Evolutionary conservation across 208 protist genomes (phyloP).

Genomic region (Leishmania amazonensis): DNA sequence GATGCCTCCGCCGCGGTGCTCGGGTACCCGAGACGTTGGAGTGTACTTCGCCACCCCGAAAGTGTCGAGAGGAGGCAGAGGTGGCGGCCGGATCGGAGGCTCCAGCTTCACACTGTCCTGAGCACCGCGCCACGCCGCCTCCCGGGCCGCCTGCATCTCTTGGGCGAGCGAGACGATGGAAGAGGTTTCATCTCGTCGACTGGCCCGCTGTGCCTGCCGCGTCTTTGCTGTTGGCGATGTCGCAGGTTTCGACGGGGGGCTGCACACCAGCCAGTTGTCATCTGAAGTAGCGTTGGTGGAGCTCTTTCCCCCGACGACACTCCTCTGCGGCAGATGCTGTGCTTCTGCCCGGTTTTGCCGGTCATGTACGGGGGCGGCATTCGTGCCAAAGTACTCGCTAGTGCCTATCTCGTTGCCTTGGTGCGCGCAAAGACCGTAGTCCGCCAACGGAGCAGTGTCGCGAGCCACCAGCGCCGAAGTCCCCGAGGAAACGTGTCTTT

Average conservation of each 20-base stretch:
- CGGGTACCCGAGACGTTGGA: not conserved
- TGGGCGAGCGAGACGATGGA: conserved; percentile 14
- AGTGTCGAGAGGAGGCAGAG: not conserved
- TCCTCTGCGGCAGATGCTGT: not conserved
- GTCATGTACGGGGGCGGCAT: not conserved
- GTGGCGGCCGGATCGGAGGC: not conserved
- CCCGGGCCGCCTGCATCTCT: conserved; percentile 12
- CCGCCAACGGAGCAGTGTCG: not conserved
- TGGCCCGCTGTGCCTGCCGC: conserved; percentile 1
- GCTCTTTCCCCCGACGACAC: not conserved
- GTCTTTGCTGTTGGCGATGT: not conserved
- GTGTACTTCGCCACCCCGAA: not conserved
- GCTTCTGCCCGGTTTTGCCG: not conserved
- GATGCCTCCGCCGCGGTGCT: not conserved
- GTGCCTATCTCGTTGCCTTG: not conserved
- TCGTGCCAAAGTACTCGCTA: not conserved
- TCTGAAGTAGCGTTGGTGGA: not conserved
- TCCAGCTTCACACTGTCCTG: not conserved
- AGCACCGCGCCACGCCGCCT: conserved; percentile 24
- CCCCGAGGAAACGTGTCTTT: not conserved
- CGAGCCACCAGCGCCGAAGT: not conserved
- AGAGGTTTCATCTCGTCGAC: conserved; percentile 8
- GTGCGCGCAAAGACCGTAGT: not conserved
- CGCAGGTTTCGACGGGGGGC: conserved; percentile 1
- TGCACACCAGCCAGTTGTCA: conserved; percentile 17